Percentiles rank a stretch among this genome's conserved stretches.
Conservation (phyloP, 345 rosid species). For the Hirschfeldia incana region DNA sequence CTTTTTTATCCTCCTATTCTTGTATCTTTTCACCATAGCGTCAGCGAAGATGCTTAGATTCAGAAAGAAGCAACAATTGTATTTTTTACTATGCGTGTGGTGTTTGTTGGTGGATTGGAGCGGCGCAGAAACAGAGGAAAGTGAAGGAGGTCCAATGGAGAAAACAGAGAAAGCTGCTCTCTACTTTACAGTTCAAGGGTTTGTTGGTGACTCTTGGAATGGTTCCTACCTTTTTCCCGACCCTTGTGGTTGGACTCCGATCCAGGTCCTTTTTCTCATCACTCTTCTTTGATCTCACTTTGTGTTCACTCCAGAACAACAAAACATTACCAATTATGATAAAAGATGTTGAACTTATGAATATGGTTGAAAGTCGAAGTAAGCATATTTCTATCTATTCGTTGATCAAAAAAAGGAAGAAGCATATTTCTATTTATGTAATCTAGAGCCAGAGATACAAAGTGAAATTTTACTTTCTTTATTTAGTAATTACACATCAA, state of each 20-base stretch:
- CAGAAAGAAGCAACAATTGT: slow-evolving; percentile 27
- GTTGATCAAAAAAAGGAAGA: no score
- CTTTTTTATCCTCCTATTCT: slow-evolving; percentile 10
- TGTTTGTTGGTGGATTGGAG: slow-evolving; percentile 43
- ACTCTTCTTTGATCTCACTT: slow-evolving; percentile 11
- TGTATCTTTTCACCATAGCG: slow-evolving; percentile 11
- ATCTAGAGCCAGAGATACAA: slow-evolving; percentile 15
- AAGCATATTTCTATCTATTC: no score
- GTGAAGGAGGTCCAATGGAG: slow-evolving; percentile 69
- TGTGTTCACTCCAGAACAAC: slow-evolving; percentile 1
- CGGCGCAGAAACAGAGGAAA: slow-evolving; percentile 47
- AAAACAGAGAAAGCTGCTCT: slow-evolving; percentile 65
- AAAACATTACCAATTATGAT: background rate
- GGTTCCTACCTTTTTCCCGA: slow-evolving; percentile 90
- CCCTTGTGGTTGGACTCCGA: slow-evolving; percentile 98
- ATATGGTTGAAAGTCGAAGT: background rate
- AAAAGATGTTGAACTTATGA: background rate
- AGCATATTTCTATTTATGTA: background rate
- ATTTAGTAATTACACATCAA: background rate
- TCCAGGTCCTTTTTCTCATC: slow-evolving; percentile 56
- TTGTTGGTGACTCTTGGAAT: slow-evolving; percentile 89
- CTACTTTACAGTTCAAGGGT: slow-evolving; percentile 76
- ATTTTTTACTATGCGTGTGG: slow-evolving; percentile 41
- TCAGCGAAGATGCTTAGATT: slow-evolving; percentile 13
- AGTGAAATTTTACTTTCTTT: background rate